phyloP scores from a whole-genome alignment of 352 stramenopile species.

The Pseudoperonospora humuli region DNA sequence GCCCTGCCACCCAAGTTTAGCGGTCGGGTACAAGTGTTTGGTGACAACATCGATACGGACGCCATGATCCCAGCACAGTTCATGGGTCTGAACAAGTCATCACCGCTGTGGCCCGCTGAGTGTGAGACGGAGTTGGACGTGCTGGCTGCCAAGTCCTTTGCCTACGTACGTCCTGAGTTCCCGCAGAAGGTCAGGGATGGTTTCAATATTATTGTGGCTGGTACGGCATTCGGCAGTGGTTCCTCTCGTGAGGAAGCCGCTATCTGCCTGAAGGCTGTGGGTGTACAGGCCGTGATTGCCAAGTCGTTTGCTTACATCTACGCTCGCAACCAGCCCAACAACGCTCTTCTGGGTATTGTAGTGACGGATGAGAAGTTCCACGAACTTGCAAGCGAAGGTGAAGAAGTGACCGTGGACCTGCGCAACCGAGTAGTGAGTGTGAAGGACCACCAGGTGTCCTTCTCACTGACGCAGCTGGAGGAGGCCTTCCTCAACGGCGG shows the following conservation, averaged over 20 bases:
- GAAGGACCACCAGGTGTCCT: slow-evolving; percentile 48
- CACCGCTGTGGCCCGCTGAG: slow-evolving; percentile 65
- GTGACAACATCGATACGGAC: slow-evolving; percentile 78
- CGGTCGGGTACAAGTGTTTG: slow-evolving; percentile 65
- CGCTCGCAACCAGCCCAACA: slow-evolving; percentile 79
- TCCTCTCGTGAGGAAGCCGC: slow-evolving; percentile 75
- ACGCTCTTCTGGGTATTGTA: slow-evolving; percentile 71
- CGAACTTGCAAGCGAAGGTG: slow-evolving; percentile 54
- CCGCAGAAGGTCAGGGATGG: slow-evolving; percentile 55
- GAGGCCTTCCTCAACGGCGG: slow-evolving; percentile 76
- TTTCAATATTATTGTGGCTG: slow-evolving; percentile 76
- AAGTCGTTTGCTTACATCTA: slow-evolving; percentile 86
- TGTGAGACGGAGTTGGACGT: slow-evolving; percentile 77
- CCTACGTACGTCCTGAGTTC: slow-evolving; percentile 77
- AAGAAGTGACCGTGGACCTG: slow-evolving; percentile 63
- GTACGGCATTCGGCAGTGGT: slow-evolving; percentile 62
- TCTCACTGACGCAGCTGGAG: slow-evolving; percentile 69
- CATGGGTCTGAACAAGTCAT: slow-evolving; percentile 75
- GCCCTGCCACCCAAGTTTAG: slow-evolving; percentile 46
- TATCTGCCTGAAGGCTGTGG: slow-evolving; percentile 74
- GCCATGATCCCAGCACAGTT: slow-evolving; percentile 78
- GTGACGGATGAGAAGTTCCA: slow-evolving; percentile 79
- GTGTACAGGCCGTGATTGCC: slow-evolving; percentile 73
- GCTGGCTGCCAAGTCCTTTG: slow-evolving; percentile 71
- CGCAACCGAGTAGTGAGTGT: slow-evolving; percentile 58